These are phyloP conservation scores for Punctularia strigosozonata DNA, from an alignment of 768 basidiomycete species.

Conservation along the genomic window DNA sequence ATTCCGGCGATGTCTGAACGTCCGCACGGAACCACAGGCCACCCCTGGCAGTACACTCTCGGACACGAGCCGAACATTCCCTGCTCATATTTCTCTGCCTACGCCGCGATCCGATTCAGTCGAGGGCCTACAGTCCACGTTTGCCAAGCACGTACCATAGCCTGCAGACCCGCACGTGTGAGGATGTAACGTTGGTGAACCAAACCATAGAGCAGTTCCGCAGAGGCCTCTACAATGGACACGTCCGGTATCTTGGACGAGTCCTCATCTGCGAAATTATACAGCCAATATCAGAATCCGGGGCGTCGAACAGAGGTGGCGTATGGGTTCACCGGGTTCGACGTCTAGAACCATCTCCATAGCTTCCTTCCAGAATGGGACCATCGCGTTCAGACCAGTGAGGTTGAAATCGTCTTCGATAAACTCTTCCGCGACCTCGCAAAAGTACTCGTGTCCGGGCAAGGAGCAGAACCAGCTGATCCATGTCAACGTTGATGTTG, in stretches of 20 bases:
- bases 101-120: too few species aligned
- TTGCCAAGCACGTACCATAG: constrained; percentile 56
- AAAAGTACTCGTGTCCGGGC: constrained; percentile 95
- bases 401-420: constrained; percentile 99
- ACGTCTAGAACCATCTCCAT: constrained; percentile 99
- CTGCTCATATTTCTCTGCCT: constrained; percentile 95
- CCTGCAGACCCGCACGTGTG: constrained; percentile 85
- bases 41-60: constrained; percentile 84
- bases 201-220: constrained; percentile 93
- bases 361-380: constrained; percentile 99
- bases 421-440: constrained; percentile 96
- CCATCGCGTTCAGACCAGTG: constrained; percentile 89
- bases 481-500: constrained; percentile 88
- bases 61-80: constrained; percentile 91
- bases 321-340: constrained; percentile 70
- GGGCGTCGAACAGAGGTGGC: constrained; percentile 4
- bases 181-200: constrained; percentile 97
- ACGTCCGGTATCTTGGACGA: constrained; percentile 95
- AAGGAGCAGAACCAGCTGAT: constrained; percentile 94
- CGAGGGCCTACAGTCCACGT: constrained; percentile 5
- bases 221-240: constrained; percentile 94
- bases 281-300: constrained; percentile 11
- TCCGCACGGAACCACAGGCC: constrained; percentile 89
- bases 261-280: constrained; percentile 59
- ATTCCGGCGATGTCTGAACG: constrained; percentile 91